Base-by-base conservation (phyloP, 2,329 filamentous ascomycete species). In the Lachnellula suecica region DNA sequence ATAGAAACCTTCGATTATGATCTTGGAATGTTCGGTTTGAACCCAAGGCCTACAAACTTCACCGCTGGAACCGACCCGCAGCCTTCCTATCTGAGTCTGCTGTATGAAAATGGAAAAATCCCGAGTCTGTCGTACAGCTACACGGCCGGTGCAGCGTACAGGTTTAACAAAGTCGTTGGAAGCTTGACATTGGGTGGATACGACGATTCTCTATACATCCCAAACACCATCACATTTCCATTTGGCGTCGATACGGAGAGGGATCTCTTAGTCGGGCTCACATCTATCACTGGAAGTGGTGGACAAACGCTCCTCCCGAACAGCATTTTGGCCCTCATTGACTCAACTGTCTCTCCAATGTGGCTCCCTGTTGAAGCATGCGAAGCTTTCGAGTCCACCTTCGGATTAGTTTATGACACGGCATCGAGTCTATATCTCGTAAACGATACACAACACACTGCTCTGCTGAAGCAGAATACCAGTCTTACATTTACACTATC, bases 51-150 rank as follows among this genome's bases (percentile, higher is more conserved):
- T 2, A 58, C 67, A 25, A 73, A 73, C 57, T 70, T 70, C 51
- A 68, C 57, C 20, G 61, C 59, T 22, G 34, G 72, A 15, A 72
- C 72, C 51, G 60, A 61, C 51, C 65, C 70, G n/a, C 54, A 67
- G 29, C 60, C 67, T 0, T 67, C 69, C 11, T 70, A 70, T 42
- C 46, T 73, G 15, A 66, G 64, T n/a, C 66, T 66, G 0, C 56
- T 73, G 5, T 68, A 67, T 49, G 65, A 70, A n/a, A 58, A 70
- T 19, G 60, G 61, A 1, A 51, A 63, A 27, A 72, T 72, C 20
- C 70, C 71, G 11, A 72, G 70, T 47, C 50, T 70, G 20, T 70
- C 66, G 50, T 73, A 71, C 70, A 71, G 68, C 40, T 74, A 74
- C 51, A 74, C 71, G 9, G 72, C 71, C 10, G 71, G 72, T 3